A percentile compares a stretch with the other conserved stretches of the same genome.
Conservation (phyloP, 768 basidiomycete genomes). For the Rhodosporidiobolus odoratus region DNA sequence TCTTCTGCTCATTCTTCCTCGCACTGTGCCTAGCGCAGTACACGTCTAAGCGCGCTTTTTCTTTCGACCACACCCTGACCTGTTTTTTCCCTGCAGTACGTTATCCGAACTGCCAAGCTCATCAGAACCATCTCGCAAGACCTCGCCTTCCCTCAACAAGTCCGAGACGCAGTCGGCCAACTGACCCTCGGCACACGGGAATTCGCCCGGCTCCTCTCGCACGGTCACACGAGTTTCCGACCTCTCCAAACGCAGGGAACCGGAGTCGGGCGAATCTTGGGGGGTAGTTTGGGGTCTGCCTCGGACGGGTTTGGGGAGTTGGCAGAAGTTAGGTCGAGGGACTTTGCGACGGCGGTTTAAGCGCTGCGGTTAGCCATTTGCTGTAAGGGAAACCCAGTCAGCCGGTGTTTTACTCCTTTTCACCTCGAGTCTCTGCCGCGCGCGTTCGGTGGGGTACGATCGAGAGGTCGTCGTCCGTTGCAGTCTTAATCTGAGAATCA, state of each 20-base stretch:
- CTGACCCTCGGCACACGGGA: conserved; percentile 38
- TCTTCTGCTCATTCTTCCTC: not conserved
- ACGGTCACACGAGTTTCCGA: conserved; percentile 23
- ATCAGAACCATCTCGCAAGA: conserved; percentile 33
- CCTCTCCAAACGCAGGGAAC: not conserved
- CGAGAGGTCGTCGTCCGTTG: too few species aligned
- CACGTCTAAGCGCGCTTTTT: too few species aligned
- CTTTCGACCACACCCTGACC: not conserved
- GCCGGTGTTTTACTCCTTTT: not conserved
- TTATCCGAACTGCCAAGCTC: conserved; percentile 37
- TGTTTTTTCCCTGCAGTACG: conserved; percentile 14
- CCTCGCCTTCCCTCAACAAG: conserved; percentile 32
- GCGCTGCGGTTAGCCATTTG: too few species aligned
- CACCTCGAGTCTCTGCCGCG: too few species aligned
- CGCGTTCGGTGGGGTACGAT: too few species aligned
- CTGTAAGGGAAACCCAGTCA: not conserved
- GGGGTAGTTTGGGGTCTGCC: not conserved
- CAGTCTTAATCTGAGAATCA: too few species aligned
- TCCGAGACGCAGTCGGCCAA: conserved; percentile 34
- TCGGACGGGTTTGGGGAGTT: not conserved
- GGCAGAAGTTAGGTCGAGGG: not conserved
- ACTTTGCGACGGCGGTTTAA: too few species aligned
- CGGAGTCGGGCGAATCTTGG: not conserved
- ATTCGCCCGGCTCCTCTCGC: conserved; percentile 25
- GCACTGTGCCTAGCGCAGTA: not conserved